Conservation (phyloP, 768 basidiomycete species). For the Lactarius akahatsu region DNA sequence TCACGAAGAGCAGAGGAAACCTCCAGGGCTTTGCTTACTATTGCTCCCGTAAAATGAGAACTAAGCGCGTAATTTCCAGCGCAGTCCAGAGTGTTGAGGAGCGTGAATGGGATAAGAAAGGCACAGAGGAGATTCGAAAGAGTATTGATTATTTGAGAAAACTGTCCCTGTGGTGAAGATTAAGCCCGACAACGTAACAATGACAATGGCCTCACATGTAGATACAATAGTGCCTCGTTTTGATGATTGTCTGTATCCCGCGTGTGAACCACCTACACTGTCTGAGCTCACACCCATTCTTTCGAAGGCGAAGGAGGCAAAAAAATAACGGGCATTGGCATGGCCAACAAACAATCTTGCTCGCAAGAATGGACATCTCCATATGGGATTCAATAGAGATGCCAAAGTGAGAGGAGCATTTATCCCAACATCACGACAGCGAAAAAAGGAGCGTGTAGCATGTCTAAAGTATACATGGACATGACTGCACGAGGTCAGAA, state of each 20-base stretch:
- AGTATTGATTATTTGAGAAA: not conserved
- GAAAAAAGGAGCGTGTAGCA: slow-evolving; percentile 28
- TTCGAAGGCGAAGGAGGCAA: slow-evolving; percentile 41
- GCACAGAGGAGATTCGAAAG: slow-evolving; percentile 5
- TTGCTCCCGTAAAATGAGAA: slow-evolving; percentile 98
- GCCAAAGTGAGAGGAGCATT: slow-evolving; percentile 83
- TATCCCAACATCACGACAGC: not conserved
- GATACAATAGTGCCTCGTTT: slow-evolving; percentile 4
- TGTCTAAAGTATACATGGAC: slow-evolving; percentile 40
- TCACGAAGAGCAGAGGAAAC: slow-evolving; percentile 34
- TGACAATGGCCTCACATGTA: slow-evolving; percentile 12
- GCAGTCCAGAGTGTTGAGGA: slow-evolving; percentile 97
- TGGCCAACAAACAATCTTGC: slow-evolving; percentile 50
- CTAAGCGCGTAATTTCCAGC: slow-evolving; percentile 67
- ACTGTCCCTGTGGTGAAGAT: slow-evolving; percentile 3
- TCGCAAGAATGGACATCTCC: slow-evolving; percentile 83
- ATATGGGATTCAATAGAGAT: slow-evolving; percentile 61
- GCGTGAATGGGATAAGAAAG: slow-evolving; percentile 40
- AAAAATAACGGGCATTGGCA: slow-evolving; percentile 37
- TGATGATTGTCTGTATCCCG: slow-evolving; percentile 41
- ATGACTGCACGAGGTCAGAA: slow-evolving; percentile 31
- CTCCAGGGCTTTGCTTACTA: slow-evolving; percentile 36
- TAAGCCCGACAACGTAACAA: not conserved
- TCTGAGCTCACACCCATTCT: slow-evolving; percentile 33
- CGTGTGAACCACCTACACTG: slow-evolving; percentile 51